These are phyloP conservation scores for Candida ascalaphidarum DNA, from an alignment of 805 yeast species.

Conservation along the genomic window DNA sequence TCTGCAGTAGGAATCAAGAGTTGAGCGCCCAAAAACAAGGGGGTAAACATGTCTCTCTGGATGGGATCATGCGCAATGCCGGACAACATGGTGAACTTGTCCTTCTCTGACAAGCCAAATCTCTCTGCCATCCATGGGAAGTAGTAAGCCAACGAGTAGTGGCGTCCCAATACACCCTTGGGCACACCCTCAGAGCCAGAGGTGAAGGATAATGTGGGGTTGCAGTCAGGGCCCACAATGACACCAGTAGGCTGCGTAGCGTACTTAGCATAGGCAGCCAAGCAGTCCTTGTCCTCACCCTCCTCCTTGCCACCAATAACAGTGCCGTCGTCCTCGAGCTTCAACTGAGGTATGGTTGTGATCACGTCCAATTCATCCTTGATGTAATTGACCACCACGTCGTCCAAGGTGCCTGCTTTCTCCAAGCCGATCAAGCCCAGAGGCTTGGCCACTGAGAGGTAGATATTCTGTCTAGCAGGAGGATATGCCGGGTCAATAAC, in stretches of 20 bases:
- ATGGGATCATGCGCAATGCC: slow-evolving; percentile 99
- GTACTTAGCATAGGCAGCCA: slow-evolving; percentile 36
- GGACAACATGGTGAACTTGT: slow-evolving; percentile 92
- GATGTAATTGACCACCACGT: slow-evolving; percentile 72
- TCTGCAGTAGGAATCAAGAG: slow-evolving; percentile 90
- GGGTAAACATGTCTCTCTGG: slow-evolving; percentile 98
- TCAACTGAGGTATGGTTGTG: slow-evolving; percentile 69
- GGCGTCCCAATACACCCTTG: slow-evolving; percentile 97
- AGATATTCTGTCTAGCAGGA: slow-evolving; percentile 93
- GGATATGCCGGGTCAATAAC: slow-evolving; percentile 99
- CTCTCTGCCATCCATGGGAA: slow-evolving; percentile 97
- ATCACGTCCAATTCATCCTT: slow-evolving; percentile 61
- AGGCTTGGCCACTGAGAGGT: slow-evolving; percentile 90
- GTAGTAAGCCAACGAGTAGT: slow-evolving; percentile 91
- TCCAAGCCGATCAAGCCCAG: slow-evolving; percentile 81
- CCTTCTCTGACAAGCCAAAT: slow-evolving; percentile 68
- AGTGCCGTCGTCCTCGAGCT: slow-evolving; percentile 67
- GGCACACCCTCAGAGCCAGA: slow-evolving; percentile 98
- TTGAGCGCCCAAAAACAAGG: slow-evolving; percentile 91
- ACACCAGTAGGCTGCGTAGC: slow-evolving; percentile 71
- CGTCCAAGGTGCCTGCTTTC: slow-evolving; percentile 80
- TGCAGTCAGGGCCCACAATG: slow-evolving; percentile 92
- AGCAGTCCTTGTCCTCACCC: slow-evolving; percentile 33
- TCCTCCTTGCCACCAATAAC: slow-evolving; percentile 47
- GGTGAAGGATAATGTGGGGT: slow-evolving; percentile 94